Evolutionary conservation across 1,284 basidiomycete genomes (phyloP).

Genomic region (Apiotrichum domesticum): DNA sequence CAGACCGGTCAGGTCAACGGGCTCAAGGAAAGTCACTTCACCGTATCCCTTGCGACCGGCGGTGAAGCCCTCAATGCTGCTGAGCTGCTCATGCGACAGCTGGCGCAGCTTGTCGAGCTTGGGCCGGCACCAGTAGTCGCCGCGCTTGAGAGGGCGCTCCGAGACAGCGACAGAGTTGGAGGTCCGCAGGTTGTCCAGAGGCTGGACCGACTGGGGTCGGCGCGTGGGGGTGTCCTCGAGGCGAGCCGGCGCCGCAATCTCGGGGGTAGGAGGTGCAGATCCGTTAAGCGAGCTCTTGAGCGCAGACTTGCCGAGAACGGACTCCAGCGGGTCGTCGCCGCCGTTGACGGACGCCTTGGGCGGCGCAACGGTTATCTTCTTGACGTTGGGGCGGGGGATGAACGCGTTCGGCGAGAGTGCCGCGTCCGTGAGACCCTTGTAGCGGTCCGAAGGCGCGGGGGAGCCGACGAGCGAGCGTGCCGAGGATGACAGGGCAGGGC

Average conservation of each 20-base stretch:
- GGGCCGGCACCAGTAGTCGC: constrained; percentile 85
- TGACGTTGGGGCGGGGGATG: constrained; percentile 75
- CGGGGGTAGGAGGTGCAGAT: constrained; percentile 45
- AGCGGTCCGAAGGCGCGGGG: constrained; percentile 36
- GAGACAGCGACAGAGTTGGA: constrained; percentile 23
- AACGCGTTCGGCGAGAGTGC: constrained; percentile 54
- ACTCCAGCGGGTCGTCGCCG: constrained; percentile 40
- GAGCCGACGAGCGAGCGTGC: constrained; percentile 28
- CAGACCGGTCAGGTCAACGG: constrained; percentile 86
- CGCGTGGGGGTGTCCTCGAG: constrained; percentile 32
- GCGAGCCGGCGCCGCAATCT: constrained; percentile 50
- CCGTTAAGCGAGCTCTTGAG: constrained; percentile 42
- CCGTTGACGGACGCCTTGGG: constrained; percentile 46
- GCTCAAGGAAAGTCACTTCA: constrained; percentile 79
- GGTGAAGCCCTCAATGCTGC: constrained; percentile 61
- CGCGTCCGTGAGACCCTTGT: constrained; percentile 56
- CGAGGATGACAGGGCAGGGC: constrained; percentile 17
- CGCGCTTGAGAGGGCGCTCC: constrained; percentile 58
- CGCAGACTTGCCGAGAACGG: constrained; percentile 43
- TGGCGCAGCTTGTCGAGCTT: constrained; percentile 64
- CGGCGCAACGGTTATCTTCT: constrained; percentile 79
- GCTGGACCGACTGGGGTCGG: constrained; percentile 8
- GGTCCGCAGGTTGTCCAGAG: neutral
- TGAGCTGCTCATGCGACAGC: constrained; percentile 62
- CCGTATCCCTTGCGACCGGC: constrained; percentile 89